A percentile compares a stretch with the other conserved stretches of the same genome.
phyloP scores from a whole-genome alignment of 2,329 filamentous ascomycete species.

The Ascochyta rabiei region DNA sequence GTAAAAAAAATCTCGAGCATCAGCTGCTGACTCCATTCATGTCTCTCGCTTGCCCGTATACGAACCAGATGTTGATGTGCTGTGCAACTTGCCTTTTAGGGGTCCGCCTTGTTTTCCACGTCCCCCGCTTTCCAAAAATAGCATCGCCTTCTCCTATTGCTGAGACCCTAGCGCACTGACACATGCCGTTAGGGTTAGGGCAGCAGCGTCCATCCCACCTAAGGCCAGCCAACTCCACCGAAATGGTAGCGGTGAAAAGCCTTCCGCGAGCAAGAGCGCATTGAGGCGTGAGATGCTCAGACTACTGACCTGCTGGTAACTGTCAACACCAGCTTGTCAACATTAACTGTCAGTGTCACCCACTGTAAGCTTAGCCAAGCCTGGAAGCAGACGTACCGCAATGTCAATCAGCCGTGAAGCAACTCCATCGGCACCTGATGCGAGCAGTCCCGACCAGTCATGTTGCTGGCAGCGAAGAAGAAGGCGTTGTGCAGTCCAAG shows the following conservation, averaged over 20 bases:
- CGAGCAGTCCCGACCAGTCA: conserved; percentile 8
- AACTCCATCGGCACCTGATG: neutral
- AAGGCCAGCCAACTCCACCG: conserved; percentile 4
- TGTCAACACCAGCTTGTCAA: neutral
- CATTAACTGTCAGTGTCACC: neutral
- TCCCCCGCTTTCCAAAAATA: conserved; percentile 14
- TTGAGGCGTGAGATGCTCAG: neutral
- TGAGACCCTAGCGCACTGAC: neutral
- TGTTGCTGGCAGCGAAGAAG: neutral
- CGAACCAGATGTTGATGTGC: conserved; percentile 5
- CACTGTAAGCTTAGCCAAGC: conserved; percentile 8
- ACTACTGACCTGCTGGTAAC: neutral
- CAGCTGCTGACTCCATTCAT: neutral
- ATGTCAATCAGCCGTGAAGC: neutral
- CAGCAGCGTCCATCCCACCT: conserved; percentile 10
- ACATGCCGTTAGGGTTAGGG: conserved; percentile 4
- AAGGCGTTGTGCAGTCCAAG: neutral
- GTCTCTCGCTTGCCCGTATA: conserved; percentile 2
- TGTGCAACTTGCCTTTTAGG: neutral
- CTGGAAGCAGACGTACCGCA: neutral
- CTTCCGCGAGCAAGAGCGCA: neutral
- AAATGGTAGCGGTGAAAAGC: conserved; percentile 1
- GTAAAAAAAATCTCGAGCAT: neutral
- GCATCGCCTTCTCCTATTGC: conserved; percentile 2
- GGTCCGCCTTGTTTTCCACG: neutral